Evolutionary conservation across 2,329 filamentous ascomycete genomes (phyloP), one percentile per base, ranked within the genome.

Genomic region (Sodiomyces alkalinus): DNA sequence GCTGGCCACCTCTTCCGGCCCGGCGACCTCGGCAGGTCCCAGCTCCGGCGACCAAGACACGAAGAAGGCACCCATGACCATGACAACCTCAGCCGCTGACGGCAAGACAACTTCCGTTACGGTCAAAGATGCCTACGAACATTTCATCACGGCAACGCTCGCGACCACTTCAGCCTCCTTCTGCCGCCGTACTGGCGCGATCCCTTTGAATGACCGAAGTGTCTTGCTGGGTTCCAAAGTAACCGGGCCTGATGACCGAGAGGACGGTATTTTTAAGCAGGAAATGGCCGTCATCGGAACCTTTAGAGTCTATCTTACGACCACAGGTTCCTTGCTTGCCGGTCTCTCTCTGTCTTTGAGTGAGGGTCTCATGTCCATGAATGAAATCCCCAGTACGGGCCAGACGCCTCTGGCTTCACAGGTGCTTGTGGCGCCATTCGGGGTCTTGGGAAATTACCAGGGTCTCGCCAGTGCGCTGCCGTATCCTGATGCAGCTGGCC

Each of bases 371-470:
- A 43, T 58, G 10, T 55, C 55, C 2, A 48, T 63, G 13, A 58
- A 62, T 11, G 60, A 68, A 34, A 46, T 46, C 6, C 35, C 57
- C 18, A 48, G 51, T 10, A 44, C 53, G 10, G 55, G 51, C 22
- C 38, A 58, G 4, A 51, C 55, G 5, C 49, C 54, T 6, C 41
- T 58, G 0, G 56, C 58, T 12, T 48, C 56, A 11, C 53, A 58
- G 3, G 55, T 73, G 13, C 45, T 73, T 13, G 60, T 64, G 6
- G 68, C 68, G 2, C 68, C 68, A 0, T 58, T 71, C 28, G 68
- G 68, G 10, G 46, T 56, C 14, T 57, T 63, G 36, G 60, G 55
- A 7, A 53, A 52, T 6, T 52, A 58, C 15, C 53, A 55, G 22
- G 48, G 49, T 6, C 39, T 52, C 19, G 35, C 51, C 8, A 38